Base-by-base conservation (phyloP, 805 yeast species). In the Grigorovia jiainica region DNA sequence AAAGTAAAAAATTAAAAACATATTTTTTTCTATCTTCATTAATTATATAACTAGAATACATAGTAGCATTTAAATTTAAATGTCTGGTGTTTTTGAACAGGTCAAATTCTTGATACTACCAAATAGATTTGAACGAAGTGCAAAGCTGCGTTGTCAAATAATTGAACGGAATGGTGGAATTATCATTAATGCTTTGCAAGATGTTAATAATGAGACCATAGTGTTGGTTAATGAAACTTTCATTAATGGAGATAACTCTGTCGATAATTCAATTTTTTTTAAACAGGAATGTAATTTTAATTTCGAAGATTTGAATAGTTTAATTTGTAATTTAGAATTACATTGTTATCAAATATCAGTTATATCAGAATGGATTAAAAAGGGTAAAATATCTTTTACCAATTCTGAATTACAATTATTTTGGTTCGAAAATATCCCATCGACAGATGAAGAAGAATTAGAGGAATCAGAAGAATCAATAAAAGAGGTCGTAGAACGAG, bases 161-260 rank as follows among this genome's bases (percentile, higher is more conserved):
- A 46, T 59, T 2, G 29, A 33, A 13, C 19, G 40, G 1, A 48
- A 58, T 41, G 62, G 57, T 11, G 64, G 61, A 4, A 17, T 15
- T 9, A 31, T 53, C 4, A 30, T 51, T 9, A 25, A 43, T 1
- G n/a, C 36, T 9, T 16, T 32, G 8, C 40, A 38, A 15, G 39
- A 42, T 10, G 21, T 47, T 1, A 43, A 48, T 31, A 18, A 35
- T 6, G 11, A 36, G 3, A 47, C 48, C 3, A 32, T 51, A 2
- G 47, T 53, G 4, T 29, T 60, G 17, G 42, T 60, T 3, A 53
- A 53, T 39, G 58, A 58, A 38, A 44, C 61, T 2, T 60, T 45
- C 45, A 46, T 59, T 5, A 47, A 41, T 24, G 36, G 38, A 2
- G 38, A 48, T 5, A 39, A 36, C 15, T 13, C 13, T 58, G 17